These are phyloP conservation scores for Leucosporidium scottii DNA, from an alignment of 768 basidiomycete species.

Conservation along the genomic window DNA sequence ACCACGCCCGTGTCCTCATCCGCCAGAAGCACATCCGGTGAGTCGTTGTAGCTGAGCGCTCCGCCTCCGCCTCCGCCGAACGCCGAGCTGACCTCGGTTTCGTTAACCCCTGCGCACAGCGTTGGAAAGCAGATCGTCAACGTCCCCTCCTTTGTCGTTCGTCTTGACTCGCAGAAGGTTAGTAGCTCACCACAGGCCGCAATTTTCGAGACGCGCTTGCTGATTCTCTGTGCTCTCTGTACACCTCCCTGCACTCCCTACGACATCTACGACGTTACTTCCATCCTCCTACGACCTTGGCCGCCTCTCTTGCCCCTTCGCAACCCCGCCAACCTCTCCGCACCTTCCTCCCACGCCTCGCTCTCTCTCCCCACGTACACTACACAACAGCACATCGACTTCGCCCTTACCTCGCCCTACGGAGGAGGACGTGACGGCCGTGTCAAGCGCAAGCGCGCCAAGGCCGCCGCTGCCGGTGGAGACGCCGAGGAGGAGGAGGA, in stretches of 20 bases:
- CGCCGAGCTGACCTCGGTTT: slow-evolving; percentile 1
- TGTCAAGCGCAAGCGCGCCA: slow-evolving; percentile 96
- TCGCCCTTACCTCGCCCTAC: slow-evolving; percentile 90
- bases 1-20: slow-evolving; percentile 97
- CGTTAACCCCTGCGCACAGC: slow-evolving; percentile 44
- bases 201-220: neutral
- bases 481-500: slow-evolving; percentile 9
- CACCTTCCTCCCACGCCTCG: neutral
- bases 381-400: slow-evolving; percentile 75
- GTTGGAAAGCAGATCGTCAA: slow-evolving; percentile 99
- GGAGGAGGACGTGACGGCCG: slow-evolving; percentile 78
- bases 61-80: too few species aligned
- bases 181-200: slow-evolving; percentile 10
- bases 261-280: neutral
- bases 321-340: neutral
- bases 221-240: slow-evolving; percentile 1
- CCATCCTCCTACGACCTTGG: neutral
- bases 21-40: slow-evolving; percentile 97
- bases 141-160: slow-evolving; percentile 96
- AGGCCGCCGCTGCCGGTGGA: slow-evolving; percentile 59
- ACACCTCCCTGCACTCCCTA: neutral
- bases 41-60: slow-evolving; percentile 36
- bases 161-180: slow-evolving; percentile 94
- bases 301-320: neutral
- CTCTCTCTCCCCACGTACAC: neutral